Evolutionary conservation across 495 filamentous ascomycete genomes (phyloP), one percentile per base, ranked within the genome.

Genomic region (Staphylotrichum tortipilum): DNA sequence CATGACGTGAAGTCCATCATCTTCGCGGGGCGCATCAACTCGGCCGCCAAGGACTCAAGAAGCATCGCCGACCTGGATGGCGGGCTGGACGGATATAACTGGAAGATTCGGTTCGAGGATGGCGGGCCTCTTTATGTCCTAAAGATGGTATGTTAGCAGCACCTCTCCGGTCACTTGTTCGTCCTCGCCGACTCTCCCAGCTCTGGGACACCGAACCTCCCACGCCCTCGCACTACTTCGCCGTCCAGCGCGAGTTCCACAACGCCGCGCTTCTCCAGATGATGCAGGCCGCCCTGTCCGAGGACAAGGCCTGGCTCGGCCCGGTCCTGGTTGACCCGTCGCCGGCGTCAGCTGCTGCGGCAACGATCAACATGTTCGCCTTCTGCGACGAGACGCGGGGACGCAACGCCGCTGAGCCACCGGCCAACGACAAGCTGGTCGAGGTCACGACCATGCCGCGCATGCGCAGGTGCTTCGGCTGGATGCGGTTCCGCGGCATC

Each of bases 221-320:
- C 35, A 35, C 29, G 4, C 31, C 39, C 11, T 14, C 10, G 8
- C 7, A 17, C 17, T 48, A 38, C 45, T 48, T 21, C 17, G 45
- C 45, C 6, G 24, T 35, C 1, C 34, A 39, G 35, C 33, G 44
- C 18, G 45, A 48, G 23, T 48, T 34, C 45, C 45, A 48, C 23
- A 37, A 29, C 30, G 44, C 33, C 23, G 44, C 44, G 22, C 44
- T 47, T 15, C 34, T 47, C 8, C 44, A 47, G n/a, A 47, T 38
- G 44, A 47, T 47, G 33, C 14, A 38, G 7, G 30, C 33, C 0
- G 44, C 44, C 2, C 22, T 37, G n/a, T 33, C 37, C 22, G 14
- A 47, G 33, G 44, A 31, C 1, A 23, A 4, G 4, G 33, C 33
- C 10, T 31, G 8, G 33, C 18, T 14, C 26, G n/a, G 33, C 17